Evolutionary conservation across 225 moss, liverwort and hornwort genomes (phyloP).

Genomic region (Bryoerythrophyllum caledonicum): DNA sequence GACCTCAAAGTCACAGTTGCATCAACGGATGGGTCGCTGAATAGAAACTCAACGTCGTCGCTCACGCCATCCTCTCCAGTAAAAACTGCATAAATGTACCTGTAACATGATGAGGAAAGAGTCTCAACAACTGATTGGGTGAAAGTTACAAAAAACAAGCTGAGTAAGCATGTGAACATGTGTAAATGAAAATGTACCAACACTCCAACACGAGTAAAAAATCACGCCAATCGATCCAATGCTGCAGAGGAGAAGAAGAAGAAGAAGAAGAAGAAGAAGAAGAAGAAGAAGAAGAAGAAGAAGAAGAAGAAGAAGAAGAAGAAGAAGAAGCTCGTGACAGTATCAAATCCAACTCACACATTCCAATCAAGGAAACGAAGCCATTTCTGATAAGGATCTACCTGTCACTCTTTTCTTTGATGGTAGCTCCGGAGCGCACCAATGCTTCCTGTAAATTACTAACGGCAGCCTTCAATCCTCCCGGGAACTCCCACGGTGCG

Average conservation of each 20-base stretch:
- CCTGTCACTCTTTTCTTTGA: slow-evolving; percentile 76
- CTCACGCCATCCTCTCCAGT: slow-evolving; percentile 65
- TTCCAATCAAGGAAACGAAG: background rate
- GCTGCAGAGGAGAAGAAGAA: too few species aligned
- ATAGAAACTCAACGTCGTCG: slow-evolving; percentile 91
- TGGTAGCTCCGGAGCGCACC: slow-evolving; percentile 58
- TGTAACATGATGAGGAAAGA: slow-evolving; percentile 26
- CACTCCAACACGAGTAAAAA: background rate
- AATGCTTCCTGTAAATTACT: slow-evolving; percentile 51
- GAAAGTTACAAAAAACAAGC: too few species aligned
- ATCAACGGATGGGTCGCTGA: slow-evolving; percentile 74
- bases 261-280: too few species aligned
- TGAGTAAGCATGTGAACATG: too few species aligned
- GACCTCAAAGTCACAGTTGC: slow-evolving; percentile 78
- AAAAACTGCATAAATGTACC: slow-evolving; percentile 81
- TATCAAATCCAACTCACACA: background rate
- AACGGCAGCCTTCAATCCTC: slow-evolving; percentile 62
- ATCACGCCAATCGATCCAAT: background rate
- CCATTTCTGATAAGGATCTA: slow-evolving; percentile 18
- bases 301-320: too few species aligned
- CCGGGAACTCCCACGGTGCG: slow-evolving; percentile 95
- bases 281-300: too few species aligned
- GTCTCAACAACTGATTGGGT: too few species aligned
- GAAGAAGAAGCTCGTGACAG: background rate
- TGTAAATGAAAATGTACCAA: too few species aligned